A percentile compares a stretch with the other conserved stretches of the same genome.
phyloP scores from a whole-genome alignment of 2,329 filamentous ascomycete genomes.

The Harringtonia lauricola region DNA sequence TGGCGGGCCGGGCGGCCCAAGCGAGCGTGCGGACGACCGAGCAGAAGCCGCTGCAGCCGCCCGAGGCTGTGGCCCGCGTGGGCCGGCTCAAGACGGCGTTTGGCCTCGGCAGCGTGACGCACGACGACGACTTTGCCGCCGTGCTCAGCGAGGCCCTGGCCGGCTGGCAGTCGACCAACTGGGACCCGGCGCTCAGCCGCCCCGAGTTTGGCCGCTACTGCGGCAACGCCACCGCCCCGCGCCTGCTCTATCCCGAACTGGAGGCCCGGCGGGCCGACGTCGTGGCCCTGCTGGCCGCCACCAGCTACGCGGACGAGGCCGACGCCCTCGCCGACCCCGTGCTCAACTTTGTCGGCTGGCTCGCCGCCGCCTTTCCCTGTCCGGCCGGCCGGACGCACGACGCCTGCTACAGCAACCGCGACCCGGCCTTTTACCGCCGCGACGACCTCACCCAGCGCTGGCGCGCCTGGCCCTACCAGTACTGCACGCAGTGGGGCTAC shows the following conservation, averaged over 20 bases:
- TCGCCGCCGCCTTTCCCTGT: conserved; percentile 18
- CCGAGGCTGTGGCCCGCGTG: too few species aligned
- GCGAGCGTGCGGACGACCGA: conserved; percentile 17
- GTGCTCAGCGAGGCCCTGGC: conserved; percentile 28
- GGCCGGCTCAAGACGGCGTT: conserved; percentile 29
- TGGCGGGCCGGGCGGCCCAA: conserved; percentile 21
- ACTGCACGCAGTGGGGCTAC: conserved; percentile 62
- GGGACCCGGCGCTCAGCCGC: conserved; percentile 36
- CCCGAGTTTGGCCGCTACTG: conserved; percentile 36
- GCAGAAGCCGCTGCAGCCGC: background rate
- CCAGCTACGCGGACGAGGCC: conserved; percentile 27
- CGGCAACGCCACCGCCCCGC: conserved; percentile 29
- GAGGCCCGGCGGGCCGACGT: conserved; percentile 23
- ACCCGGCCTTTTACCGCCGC: conserved; percentile 21
- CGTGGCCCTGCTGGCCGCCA: conserved; percentile 26
- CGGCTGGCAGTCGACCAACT: conserved; percentile 37
- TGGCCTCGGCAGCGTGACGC: conserved; percentile 31
- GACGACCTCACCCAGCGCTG: conserved; percentile 27
- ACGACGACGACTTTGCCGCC: conserved; percentile 37
- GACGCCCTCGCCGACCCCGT: conserved; percentile 28
- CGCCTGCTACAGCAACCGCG: conserved; percentile 24
- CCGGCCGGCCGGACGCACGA: conserved; percentile 20
- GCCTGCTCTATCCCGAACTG: conserved; percentile 29
- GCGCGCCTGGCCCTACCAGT: conserved; percentile 41
- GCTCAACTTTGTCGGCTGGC: conserved; percentile 41